A percentile compares a stretch with the other conserved stretches of the same genome.
Evolutionary conservation across 139 green algal species (phyloP).

Genomic region (Gonium pectorale): DNA sequence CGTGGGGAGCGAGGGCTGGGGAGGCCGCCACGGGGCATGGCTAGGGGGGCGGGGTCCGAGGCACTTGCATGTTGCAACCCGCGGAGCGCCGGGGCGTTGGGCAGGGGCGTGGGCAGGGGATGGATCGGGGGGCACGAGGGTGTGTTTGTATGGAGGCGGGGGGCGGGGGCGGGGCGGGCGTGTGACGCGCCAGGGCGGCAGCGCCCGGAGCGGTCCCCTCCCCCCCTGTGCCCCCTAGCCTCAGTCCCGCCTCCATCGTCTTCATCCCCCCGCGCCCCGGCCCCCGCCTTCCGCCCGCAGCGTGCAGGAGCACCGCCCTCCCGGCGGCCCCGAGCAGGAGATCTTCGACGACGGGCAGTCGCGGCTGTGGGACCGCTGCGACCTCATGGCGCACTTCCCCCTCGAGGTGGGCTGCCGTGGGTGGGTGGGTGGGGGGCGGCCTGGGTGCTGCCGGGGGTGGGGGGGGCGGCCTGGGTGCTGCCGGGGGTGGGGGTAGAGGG

Average conservation of each 20-base stretch:
- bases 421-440: not conserved
- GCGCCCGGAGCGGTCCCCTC: not conserved
- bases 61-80: too few species aligned
- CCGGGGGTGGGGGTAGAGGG: too few species aligned
- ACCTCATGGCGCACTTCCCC: slow-evolving; percentile 71
- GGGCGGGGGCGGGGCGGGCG: not conserved
- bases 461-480: too few species aligned
- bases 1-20: not conserved
- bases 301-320: slow-evolving; percentile 63
- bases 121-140: not conserved
- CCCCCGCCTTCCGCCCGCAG: slow-evolving; percentile 16
- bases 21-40: not conserved
- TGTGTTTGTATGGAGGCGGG: not conserved
- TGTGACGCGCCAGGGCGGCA: not conserved
- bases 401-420: slow-evolving; percentile 50
- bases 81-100: not conserved
- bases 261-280: not conserved
- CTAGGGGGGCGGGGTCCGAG: too few species aligned
- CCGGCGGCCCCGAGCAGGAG: slow-evolving; percentile 62
- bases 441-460: too few species aligned
- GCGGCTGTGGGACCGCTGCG: slow-evolving; percentile 74
- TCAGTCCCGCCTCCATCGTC: not conserved
- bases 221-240: not conserved
- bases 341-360: slow-evolving; percentile 61
- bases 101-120: not conserved